A percentile compares a stretch with the other conserved stretches of the same genome.
These are phyloP conservation scores for Aspergillus baeticus DNA, from an alignment of 495 filamentous ascomycete species.

Conservation along the genomic window DNA sequence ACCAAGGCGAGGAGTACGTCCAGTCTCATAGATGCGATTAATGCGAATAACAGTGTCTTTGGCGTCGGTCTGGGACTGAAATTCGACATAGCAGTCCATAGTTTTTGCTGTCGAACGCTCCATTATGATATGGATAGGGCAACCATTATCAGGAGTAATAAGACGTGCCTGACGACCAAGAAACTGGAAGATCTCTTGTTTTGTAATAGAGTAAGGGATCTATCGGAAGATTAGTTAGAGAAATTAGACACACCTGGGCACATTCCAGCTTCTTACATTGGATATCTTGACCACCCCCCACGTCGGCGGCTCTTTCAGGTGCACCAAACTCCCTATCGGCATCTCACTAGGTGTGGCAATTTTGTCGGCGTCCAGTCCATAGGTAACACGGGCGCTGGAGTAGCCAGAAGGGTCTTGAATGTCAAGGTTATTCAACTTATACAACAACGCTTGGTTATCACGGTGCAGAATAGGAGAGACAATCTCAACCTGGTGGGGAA, in stretches of 20 bases:
- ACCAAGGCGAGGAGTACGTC: constrained; percentile 56
- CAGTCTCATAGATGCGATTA: constrained; percentile 43
- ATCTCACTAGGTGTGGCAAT: constrained; percentile 19
- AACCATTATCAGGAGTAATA: constrained; percentile 50
- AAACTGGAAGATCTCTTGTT: constrained; percentile 66
- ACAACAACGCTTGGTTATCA: background rate
- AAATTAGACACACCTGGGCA: too few relatives aligned
- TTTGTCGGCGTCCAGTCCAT: constrained; percentile 1
- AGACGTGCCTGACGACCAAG: constrained; percentile 65
- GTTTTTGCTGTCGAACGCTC: constrained; percentile 77
- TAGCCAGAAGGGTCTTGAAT: background rate
- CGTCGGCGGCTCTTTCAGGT: constrained; percentile 15
- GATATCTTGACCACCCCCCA: constrained; percentile 48
- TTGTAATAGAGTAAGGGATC: constrained; percentile 69
- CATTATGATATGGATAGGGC: constrained; percentile 80
- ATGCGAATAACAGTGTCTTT: constrained; percentile 34
- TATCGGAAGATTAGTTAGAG: constrained; percentile 25
- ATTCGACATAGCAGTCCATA: constrained; percentile 72
- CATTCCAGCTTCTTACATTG: constrained; percentile 41
- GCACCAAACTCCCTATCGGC: constrained; percentile 25
- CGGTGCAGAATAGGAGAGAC: constrained; percentile 7
- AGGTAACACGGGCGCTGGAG: background rate
- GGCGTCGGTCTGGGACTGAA: constrained; percentile 55
- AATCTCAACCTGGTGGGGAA: constrained; percentile 1
- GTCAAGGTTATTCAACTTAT: constrained; percentile 4